Conservation (phyloP, 2,329 filamentous ascomycete species). For the Colletotrichum simmondsii region DNA sequence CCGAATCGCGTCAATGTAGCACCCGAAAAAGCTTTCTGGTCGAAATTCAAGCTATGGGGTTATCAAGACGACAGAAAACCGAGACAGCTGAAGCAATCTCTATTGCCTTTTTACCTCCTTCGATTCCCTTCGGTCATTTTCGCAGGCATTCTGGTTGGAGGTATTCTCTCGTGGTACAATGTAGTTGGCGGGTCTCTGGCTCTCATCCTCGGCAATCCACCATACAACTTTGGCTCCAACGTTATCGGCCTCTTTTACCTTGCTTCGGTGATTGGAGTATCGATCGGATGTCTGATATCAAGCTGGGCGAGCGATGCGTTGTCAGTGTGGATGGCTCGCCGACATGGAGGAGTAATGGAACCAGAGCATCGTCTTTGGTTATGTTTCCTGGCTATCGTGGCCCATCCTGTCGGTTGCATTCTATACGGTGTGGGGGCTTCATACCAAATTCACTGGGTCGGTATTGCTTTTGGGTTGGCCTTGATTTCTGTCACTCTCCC, state of each 20-base stretch:
- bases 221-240: not conserved
- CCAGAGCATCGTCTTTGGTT: constrained; percentile 41
- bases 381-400: constrained; percentile 3
- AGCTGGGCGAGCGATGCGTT: constrained; percentile 36
- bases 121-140: not conserved
- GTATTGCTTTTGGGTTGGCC: not conserved
- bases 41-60: not conserved
- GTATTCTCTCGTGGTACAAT: not conserved
- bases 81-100: not conserved
- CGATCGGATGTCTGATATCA: not conserved
- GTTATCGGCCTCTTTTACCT: not conserved
- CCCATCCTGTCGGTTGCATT: not conserved
- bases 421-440: not conserved
- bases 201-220: not conserved
- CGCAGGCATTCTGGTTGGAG: not conserved
- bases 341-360: constrained; percentile 39
- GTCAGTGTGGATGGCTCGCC: constrained; percentile 35
- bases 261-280: not conserved
- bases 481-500: not conserved
- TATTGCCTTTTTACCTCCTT: not conserved
- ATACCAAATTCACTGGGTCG: not conserved
- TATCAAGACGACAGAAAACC: not conserved
- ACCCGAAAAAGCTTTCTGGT: not conserved
- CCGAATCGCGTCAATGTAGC: not conserved
- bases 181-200: not conserved